Percentiles rank a stretch among this genome's conserved stretches.
phyloP scores from a whole-genome alignment of 2,329 filamentous ascomycete species.

The Thelonectria discophora region DNA sequence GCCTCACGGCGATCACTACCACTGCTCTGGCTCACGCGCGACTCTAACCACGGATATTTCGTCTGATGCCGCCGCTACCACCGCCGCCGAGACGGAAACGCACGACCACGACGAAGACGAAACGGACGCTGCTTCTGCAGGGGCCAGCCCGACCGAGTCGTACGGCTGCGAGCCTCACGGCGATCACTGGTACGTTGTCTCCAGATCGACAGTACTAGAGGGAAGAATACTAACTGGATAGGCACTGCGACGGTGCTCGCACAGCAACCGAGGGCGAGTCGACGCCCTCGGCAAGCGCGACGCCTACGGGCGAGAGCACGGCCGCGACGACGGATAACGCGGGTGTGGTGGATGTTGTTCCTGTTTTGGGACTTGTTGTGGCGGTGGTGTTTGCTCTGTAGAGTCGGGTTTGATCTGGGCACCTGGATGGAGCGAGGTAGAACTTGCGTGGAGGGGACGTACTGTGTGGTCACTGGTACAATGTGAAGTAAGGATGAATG shows the following conservation, averaged over 20 bases:
- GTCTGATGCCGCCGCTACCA: conserved; percentile 16
- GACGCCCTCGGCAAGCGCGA: conserved; percentile 11
- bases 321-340: conserved; percentile 1
- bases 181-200: conserved; percentile 33
- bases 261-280: conserved; percentile 20
- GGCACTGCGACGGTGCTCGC: conserved; percentile 38
- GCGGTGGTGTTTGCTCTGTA: conserved; percentile 38
- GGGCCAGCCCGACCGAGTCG: conserved; percentile 38
- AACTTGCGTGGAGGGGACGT: too few relatives aligned
- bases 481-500: conserved; percentile 6
- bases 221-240: background rate
- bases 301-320: conserved; percentile 21
- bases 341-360: conserved; percentile 30
- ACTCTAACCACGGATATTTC: conserved; percentile 13
- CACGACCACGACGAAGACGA: conserved; percentile 28
- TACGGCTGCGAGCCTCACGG: conserved; percentile 37
- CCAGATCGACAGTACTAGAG: background rate
- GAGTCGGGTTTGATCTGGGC: background rate
- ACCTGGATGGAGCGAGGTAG: background rate
- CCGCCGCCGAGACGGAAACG: background rate
- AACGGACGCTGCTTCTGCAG: conserved; percentile 20
- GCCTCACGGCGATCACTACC: conserved; percentile 31
- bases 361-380: conserved; percentile 35
- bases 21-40: conserved; percentile 37
- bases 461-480: too few relatives aligned